Base-by-base conservation (phyloP, 305 asterid species). In the Caryopteris hybrid region DNA sequence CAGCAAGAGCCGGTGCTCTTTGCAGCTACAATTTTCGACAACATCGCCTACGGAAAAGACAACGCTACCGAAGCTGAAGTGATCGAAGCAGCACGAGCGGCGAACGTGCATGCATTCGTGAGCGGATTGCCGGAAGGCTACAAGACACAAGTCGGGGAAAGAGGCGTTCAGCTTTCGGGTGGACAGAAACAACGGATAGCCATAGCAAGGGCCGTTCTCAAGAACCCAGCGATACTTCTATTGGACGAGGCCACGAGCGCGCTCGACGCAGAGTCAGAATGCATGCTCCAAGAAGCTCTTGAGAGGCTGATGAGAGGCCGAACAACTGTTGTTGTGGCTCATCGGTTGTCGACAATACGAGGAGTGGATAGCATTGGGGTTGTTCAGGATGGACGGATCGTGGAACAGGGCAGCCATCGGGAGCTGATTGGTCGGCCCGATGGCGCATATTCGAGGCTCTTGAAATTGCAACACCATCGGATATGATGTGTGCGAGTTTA, bases 181-280 rank as follows among this genome's bases (percentile, higher is more conserved):
- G 99, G 99, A 9, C 99, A 91, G 22, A 94, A 87, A 53, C 99
- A 94, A 57, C 79, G 99, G 6, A 91, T 94, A 1, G 99, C 99
- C 0, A 94, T 94, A 5, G 99, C 99, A 0, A 84, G 97, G 3
- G 97, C 99, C 0, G 86, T 94, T 55, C 83, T 94, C 0, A 94
- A 91, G 76, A 85, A 87, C 68, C 99, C 99, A 0, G 58, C 96
- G 5, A 89, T 94, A 18, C 86, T 94, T 8, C 61, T 94, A 36
- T 90, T 94, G 0, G 99, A 94, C 21, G 98, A 94, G 80, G 98
- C 98, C 13, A 91, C 99, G 0, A 94, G 99, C 56, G 98, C 99
- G 3, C 87, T 91, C 0, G 99, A 94, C 23, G 98, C 96, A 0
- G 98, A 94, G 56, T 91, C 99, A 0, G 99, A 94, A 58, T 85